A percentile compares a stretch with the other conserved stretches of the same genome.
Evolutionary conservation across 2,329 filamentous ascomycete genomes (phyloP).

Genomic region (Trichoderma atroviride): DNA sequence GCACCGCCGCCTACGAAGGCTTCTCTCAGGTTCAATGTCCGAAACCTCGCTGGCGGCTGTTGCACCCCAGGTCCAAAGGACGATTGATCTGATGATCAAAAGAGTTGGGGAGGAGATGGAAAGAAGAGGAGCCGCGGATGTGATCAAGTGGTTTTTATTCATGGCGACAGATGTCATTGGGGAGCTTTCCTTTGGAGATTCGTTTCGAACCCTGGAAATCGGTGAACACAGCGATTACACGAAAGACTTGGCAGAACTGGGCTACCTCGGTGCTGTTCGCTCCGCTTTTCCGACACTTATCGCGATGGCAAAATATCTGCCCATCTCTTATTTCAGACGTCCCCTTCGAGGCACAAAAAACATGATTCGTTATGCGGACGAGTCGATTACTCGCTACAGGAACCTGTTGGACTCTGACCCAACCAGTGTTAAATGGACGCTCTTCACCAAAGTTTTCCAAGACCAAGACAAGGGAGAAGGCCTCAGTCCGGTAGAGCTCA

Average conservation of each 20-base stretch:
- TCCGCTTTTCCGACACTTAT: background rate
- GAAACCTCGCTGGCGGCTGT: slow-evolving; percentile 40
- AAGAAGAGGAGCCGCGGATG: slow-evolving; percentile 43
- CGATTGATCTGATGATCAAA: slow-evolving; percentile 44
- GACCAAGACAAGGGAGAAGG: slow-evolving; percentile 37
- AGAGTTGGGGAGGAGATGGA: slow-evolving; percentile 50
- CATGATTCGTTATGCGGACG: slow-evolving; percentile 33
- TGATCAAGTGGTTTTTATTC: slow-evolving; percentile 58
- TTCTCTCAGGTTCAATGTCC: slow-evolving; percentile 47
- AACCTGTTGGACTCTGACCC: slow-evolving; percentile 31
- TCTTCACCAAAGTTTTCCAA: slow-evolving; percentile 44
- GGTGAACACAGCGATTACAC: background rate
- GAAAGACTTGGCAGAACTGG: slow-evolving; percentile 41
- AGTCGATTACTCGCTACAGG: slow-evolving; percentile 38
- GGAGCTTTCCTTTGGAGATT: slow-evolving; percentile 58
- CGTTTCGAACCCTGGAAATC: slow-evolving; percentile 50
- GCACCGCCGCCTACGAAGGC: slow-evolving; percentile 45
- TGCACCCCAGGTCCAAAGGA: slow-evolving; percentile 40
- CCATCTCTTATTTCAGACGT: background rate
- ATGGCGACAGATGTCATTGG: slow-evolving; percentile 58
- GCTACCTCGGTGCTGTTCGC: slow-evolving; percentile 47
- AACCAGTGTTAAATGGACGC: slow-evolving; percentile 35
- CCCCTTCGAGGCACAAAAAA: slow-evolving; percentile 30
- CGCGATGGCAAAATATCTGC: background rate
- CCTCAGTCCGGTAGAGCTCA: slow-evolving; percentile 40